Percentiles rank a stretch among this genome's conserved stretches.
Evolutionary conservation across 2,329 filamentous ascomycete species (phyloP).

Genomic region (Aureobasidium mangrovei): DNA sequence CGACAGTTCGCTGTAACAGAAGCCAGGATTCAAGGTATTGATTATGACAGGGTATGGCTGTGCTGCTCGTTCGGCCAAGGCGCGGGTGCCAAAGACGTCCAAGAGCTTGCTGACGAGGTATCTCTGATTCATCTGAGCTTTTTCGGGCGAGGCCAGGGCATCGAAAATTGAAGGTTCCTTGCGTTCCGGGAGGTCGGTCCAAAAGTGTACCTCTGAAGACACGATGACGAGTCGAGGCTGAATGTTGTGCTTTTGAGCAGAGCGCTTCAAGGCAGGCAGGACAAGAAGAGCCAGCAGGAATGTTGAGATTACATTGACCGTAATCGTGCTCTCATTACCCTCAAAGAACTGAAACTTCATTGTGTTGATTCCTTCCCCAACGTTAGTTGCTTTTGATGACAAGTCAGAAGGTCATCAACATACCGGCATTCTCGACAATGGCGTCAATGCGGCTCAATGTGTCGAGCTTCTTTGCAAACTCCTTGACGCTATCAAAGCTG

Average conservation of each 20-base stretch:
- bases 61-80: constrained; percentile 28
- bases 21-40: constrained; percentile 46
- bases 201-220: constrained; percentile 36
- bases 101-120: constrained; percentile 42
- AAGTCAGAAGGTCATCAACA: background rate
- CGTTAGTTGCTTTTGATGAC: background rate
- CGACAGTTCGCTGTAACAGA: constrained; percentile 40
- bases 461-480: constrained; percentile 27
- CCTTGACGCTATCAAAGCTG: constrained; percentile 31
- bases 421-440: constrained; percentile 24
- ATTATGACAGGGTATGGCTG: constrained; percentile 34
- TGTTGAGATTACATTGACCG: constrained; percentile 46
- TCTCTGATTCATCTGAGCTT: constrained; percentile 31
- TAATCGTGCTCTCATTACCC: constrained; percentile 41
- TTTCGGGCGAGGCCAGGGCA: constrained; percentile 29
- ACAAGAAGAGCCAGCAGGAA: constrained; percentile 43
- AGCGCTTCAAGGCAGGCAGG: constrained; percentile 43
- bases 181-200: constrained; percentile 31
- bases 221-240: constrained; percentile 33
- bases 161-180: constrained; percentile 28
- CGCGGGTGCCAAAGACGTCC: constrained; percentile 38
- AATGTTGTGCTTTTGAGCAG: constrained; percentile 25
- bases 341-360: constrained; percentile 29
- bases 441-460: constrained; percentile 20
- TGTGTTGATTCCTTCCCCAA: constrained; percentile 28